Evolutionary conservation across 768 basidiomycete species (phyloP), one percentile per base, ranked within the genome.

Genomic region (Saitozyma sp.): DNA sequence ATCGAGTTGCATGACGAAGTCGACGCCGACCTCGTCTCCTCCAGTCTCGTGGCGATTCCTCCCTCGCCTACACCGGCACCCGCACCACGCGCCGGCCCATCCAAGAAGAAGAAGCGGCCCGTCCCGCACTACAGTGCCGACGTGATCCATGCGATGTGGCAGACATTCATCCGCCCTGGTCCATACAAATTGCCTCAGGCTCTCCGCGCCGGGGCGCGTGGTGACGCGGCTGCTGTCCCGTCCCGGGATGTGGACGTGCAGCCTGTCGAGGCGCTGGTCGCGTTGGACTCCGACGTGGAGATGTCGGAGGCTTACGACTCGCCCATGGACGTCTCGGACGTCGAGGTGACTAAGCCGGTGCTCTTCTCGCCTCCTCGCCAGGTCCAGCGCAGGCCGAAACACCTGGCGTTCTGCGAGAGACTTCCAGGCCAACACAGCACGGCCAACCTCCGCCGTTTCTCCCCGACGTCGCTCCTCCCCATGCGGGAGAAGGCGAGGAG

Each of bases 171-270:
- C 11, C 37, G 14, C 10, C 14, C 54, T 14, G 40, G 17, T 20
- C 14, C n/a, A 8, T 42, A 55, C 40, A 41, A 42, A 42, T 11
- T 1, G 54, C 45, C 54, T 10, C 50, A 51, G 11, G 10, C n/a
- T 51, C 19, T 55, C 43, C 10, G 8, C 43, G n/a, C 19, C 17
- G 11, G 45, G 20, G n/a, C 19, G 10, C 19, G 42, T 20, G 37
- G 19, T 9, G 49, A 50, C 6, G 49, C 49, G 49, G 8, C 49
- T 5, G 9, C 49, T n/a, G 6, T 50, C 29, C 17, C 29, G 4
- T n/a, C 14, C 49, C n/a, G 6, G 29, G 49, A 50, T 7, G 56
- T 50, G 29, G 56, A 58, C 39, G 56, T 58, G 8, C 46, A 49
- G 56, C 48, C 50, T 8, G 56, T 50, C 4, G 41, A 38, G 10